Evolutionary conservation across 805 yeast species (phyloP), one percentile per base, ranked within the genome.

Genomic region (Teunomyces panamensis): DNA sequence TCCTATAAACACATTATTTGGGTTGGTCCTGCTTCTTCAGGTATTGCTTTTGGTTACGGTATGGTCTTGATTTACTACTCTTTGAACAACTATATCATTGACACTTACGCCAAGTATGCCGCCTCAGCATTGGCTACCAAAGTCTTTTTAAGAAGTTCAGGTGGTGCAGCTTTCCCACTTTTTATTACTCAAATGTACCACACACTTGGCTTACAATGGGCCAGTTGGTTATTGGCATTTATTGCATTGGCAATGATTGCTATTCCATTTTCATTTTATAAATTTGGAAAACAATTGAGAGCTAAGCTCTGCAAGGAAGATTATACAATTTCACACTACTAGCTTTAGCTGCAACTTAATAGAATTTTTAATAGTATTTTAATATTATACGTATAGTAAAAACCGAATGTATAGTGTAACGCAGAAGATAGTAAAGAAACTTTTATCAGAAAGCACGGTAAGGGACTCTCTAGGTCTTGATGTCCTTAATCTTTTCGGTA

Each of bases 101-200:
- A 90, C 67, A 86, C 96, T 34, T 89, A 90, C 67, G 85, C 89
- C 45, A 81, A 85, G 59, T 85, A 77, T 60, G 91, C 92, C 4
- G 89, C 94, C 7, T 77, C 84, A 49, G 94, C 94, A 0, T 73
- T 87, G 56, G 92, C 92, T 11, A 85, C 92, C 4, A 87, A 87
- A 62, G 92, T 86, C 28, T 86, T 87, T 58, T 71, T 87, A 56
- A 79, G 95, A 74, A 78, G 85, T 56, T 86, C 89, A 16, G 91
- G 90, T 59, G 95, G 94, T 72, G 92, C 90, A 26, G 92, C 90
- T 0, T 85, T 87, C 78, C 91, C 92, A 50, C 71, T 87, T 55
- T 86, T 87, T 62, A 81, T 87, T n/a, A 80, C 83, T 33, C 92
- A 85, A 67, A 86, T 87, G 92, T 87, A 86, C 64, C 79, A 79